phyloP scores from a whole-genome alignment of 805 yeast genomes.

The Candida nitratophila region DNA sequence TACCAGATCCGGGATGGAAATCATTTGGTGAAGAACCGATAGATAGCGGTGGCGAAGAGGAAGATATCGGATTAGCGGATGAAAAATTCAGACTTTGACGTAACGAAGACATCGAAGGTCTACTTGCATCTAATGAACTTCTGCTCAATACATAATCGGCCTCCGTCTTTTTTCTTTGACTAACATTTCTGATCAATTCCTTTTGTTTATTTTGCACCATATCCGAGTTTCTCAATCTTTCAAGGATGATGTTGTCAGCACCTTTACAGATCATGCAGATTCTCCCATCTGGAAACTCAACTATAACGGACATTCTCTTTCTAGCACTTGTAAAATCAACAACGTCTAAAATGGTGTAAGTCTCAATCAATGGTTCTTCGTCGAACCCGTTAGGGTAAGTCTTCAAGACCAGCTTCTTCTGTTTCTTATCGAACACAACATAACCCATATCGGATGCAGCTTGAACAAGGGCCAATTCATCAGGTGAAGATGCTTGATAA shows the following conservation, averaged over 20 bases:
- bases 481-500: conserved; percentile 95
- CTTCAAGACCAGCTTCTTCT: conserved; percentile 54
- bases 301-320: conserved; percentile 90
- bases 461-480: conserved; percentile 85
- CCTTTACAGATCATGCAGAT: conserved; percentile 86
- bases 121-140: conserved; percentile 32
- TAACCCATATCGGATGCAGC: conserved; percentile 96
- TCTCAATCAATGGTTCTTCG: conserved; percentile 52
- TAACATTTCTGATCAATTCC: conserved; percentile 53
- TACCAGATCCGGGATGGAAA: not conserved
- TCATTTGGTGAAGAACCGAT: conserved; percentile 17
- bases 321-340: conserved; percentile 84
- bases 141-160: conserved; percentile 66
- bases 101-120: conserved; percentile 18
- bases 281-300: conserved; percentile 67
- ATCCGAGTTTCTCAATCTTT: conserved; percentile 52
- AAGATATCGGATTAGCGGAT: not conserved
- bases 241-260: conserved; percentile 86
- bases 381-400: conserved; percentile 82
- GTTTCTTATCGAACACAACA: conserved; percentile 66
- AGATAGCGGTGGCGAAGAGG: no score
- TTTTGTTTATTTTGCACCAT: conserved; percentile 56
- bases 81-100: conserved; percentile 20
- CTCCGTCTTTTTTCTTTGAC: conserved; percentile 64
- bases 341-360: conserved; percentile 67